These are phyloP conservation scores for Ambrosia trifida DNA, from an alignment of 129 eudicot species.

Conservation along the genomic window DNA sequence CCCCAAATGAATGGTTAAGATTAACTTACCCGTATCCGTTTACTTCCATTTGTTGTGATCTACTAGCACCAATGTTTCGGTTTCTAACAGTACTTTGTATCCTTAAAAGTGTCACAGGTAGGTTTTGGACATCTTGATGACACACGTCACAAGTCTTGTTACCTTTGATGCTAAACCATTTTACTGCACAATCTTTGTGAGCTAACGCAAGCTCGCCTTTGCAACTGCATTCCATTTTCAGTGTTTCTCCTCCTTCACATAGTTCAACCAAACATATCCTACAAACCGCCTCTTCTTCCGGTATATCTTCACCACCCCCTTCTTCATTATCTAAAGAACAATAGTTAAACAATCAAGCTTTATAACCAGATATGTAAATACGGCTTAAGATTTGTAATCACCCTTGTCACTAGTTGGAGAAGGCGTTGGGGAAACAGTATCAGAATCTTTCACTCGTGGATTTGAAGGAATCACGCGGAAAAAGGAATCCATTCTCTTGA, in stretches of 20 bases:
- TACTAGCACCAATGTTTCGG: constrained; percentile 34
- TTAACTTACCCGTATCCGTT: constrained; percentile 63
- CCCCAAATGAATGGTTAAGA: background rate
- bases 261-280: constrained; percentile 84
- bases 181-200: constrained; percentile 92
- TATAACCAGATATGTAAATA: background rate
- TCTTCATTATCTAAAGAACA: constrained; percentile 50
- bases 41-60: constrained; percentile 41
- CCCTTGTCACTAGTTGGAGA: constrained; percentile 52
- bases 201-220: constrained; percentile 94
- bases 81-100: constrained; percentile 55
- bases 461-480: constrained; percentile 85
- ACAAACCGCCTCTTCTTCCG: constrained; percentile 96
- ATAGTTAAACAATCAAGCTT: background rate
- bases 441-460: constrained; percentile 55
- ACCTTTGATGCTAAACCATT: constrained; percentile 97
- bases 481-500: constrained; percentile 62
- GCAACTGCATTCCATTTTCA: constrained; percentile 96
- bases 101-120: constrained; percentile 83
- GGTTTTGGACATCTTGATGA: constrained; percentile 77
- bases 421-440: constrained; percentile 30
- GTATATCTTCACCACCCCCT: constrained; percentile 74
- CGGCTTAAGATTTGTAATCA: constrained; percentile 20
- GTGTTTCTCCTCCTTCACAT: constrained; percentile 94
- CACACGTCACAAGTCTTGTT: constrained; percentile 92